Evolutionary conservation across 306 rosid species (phyloP), one percentile per base, ranked within the genome.

Genomic region (Cicer arietinum): DNA sequence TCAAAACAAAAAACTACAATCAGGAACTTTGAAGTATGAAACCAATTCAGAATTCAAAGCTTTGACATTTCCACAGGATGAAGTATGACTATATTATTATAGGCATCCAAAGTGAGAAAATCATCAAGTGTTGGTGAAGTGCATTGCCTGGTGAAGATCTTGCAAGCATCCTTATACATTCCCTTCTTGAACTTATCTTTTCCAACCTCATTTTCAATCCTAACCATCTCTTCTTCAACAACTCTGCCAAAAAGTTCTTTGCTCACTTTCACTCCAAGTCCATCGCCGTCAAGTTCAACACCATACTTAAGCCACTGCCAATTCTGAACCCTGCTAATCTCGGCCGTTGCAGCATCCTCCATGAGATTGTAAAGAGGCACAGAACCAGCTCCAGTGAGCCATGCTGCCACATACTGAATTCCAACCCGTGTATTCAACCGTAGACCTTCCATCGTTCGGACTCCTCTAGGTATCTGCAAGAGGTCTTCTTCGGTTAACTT

Each of bases 321-420:
- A 77, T 87, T 94, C 85, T 94, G 97, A 54, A 94, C 97, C 84
- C 97, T 84, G 72, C 98, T 94, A 14, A 94, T 91, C 85, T 94
- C 97, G 10, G 96, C 97, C 16, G 98, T 94, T 10, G 98, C 98
- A 2, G 98, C 97, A 79, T 94, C 97, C 76, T 94, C 98, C 97
- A 90, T 94, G 30, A 94, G 97, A 81, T 94, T 91, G 90, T 91
- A 89, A 37, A 94, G 95, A 39, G 98, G 98, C 45, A 94, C 96
- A 0, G 95, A 90, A 7, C 98, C 98, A 4, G 79, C 16, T 20
- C 98, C 98, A 0, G 90, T 88, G 0, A 94, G 88, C 97, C 98
- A 94, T 35, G 98, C 96, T 2, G 96, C 97, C 43, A 91, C 56
- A 72, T 94, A 94, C 80, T 94, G 97, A 80, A 94, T 87, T 1